Conservation (phyloP, 2,329 filamentous ascomycete species). For the Fusarium torulosum region DNA sequence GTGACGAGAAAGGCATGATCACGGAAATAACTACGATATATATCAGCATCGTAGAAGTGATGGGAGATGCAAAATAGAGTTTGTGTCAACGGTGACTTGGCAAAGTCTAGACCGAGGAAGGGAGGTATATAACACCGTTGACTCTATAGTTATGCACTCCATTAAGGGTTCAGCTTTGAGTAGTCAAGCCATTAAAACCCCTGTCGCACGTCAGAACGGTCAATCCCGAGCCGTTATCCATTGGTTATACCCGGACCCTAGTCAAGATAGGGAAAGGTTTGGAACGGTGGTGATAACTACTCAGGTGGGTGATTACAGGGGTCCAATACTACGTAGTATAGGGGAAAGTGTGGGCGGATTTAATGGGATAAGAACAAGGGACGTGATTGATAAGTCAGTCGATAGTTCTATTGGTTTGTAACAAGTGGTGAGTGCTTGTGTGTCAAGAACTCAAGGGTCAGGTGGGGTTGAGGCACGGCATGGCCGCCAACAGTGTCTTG, state of each 20-base stretch:
- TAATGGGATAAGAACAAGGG: too few species aligned
- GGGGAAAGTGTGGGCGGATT: too few species aligned
- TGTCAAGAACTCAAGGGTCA: too few species aligned
- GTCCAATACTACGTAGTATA: too few species aligned
- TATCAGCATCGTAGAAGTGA: background rate
- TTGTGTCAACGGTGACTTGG: conserved; percentile 22
- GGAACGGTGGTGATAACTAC: conserved; percentile 24
- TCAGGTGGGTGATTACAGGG: conserved; percentile 24
- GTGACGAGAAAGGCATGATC: background rate
- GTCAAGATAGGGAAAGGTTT: conserved; percentile 10
- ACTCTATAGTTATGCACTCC: background rate
- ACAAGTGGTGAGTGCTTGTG: too few species aligned
- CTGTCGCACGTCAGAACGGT: conserved; percentile 10
- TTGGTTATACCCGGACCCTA: conserved; percentile 1
- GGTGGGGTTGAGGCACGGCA: too few species aligned
- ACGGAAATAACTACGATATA: conserved; percentile 6
- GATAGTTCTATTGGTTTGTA: too few species aligned
- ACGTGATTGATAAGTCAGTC: too few species aligned
- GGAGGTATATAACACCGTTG: conserved; percentile 12
- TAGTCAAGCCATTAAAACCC: conserved; percentile 5
- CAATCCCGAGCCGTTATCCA: background rate
- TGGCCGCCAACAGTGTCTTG: too few species aligned
- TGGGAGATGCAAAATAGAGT: conserved; percentile 12
- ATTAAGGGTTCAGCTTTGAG: background rate
- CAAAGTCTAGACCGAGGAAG: conserved; percentile 7